A percentile compares a stretch with the other conserved stretches of the same genome.
Conservation (phyloP, 164 flowering plant genomes). For the Nelumbo lutea region DNA sequence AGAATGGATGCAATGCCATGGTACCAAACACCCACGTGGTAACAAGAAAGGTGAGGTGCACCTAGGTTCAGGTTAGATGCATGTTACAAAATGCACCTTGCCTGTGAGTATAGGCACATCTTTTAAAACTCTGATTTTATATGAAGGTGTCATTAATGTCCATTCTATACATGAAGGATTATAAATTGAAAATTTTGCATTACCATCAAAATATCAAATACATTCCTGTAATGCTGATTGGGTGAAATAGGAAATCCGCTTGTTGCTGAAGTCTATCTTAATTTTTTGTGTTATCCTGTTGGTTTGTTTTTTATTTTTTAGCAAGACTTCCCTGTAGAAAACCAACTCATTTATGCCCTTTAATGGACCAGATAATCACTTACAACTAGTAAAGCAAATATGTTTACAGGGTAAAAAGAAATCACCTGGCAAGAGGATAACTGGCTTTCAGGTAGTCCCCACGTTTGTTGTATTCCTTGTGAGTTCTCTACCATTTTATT, state of each 20-base stretch:
- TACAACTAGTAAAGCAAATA: slow-evolving; percentile 47
- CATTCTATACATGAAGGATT: too few relatives aligned
- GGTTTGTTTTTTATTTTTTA: background rate
- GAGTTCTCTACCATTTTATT: background rate
- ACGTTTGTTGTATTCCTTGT: too few relatives aligned
- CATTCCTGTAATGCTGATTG: background rate
- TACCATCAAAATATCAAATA: background rate
- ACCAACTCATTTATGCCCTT: slow-evolving; percentile 4
- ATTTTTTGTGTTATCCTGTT: background rate
- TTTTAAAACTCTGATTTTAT: too few relatives aligned
- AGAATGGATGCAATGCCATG: too few relatives aligned
- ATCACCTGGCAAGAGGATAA: slow-evolving; percentile 50
- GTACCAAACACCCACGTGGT: too few relatives aligned
- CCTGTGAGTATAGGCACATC: too few relatives aligned
- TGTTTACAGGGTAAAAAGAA: slow-evolving; percentile 66
- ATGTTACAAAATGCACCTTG: too few relatives aligned
- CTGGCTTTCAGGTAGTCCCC: slow-evolving; percentile 67
- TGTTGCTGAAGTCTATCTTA: background rate
- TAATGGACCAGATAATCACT: slow-evolving; percentile 40
- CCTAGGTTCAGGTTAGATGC: too few relatives aligned
- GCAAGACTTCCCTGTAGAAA: background rate
- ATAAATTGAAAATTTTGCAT: too few relatives aligned
- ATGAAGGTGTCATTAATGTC: too few relatives aligned
- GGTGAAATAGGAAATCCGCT: background rate
- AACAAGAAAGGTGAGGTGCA: too few relatives aligned